Base-by-base conservation (phyloP, 1,139 yeast species). In the Petasospora rhodanensis region DNA sequence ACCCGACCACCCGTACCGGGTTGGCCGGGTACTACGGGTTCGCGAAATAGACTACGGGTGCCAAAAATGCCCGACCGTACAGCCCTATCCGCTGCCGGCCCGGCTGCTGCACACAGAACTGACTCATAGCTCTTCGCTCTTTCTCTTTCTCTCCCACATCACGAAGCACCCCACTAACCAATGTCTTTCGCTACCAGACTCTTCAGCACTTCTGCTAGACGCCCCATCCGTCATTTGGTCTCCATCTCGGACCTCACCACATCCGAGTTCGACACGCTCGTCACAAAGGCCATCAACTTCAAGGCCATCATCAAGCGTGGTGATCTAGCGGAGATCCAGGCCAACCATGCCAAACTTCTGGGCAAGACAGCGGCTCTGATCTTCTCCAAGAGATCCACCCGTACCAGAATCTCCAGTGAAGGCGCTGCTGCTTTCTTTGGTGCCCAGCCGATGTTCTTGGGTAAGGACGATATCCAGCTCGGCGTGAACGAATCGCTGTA, bases 341-440 rank as follows among this genome's bases (percentile, higher is more conserved):
- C 66, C 39, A 66, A 74, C 38, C 73, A 72, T 46, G 64, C 68
- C 34, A 76, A 79, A 45, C 64, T 89, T 34, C 63, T 75, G 31
- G 97, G 97, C 4, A 85, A 80, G 58, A 71, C 89, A 6, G 79
- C 86, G 20, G 86, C 97, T 1, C 61, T 91, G 56, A 59, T 91
- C 30, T 91, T 91, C 58, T 73, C 87, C 39, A 91, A 91, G 58
- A 76, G 98, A 59, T 84, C 96, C 8, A 91, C 98, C 19, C 75
- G 98, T 62, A 91, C 98, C 22, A 76, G 98, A 59, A 76, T 91
- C 26, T 86, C 96, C 26, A 74, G 91, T 5, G 98, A 91, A 59
- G 97, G 95, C 33, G 98, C 98, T 5, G 85, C 89, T 12, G 72
- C 86, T 2, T 89, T 81, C 55, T 82, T 91, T 46, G 98, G 98